Evolutionary conservation across 2,329 filamentous ascomycete species (phyloP), one percentile per base, ranked within the genome.

Genomic region (Ustilaginoidea virens): DNA sequence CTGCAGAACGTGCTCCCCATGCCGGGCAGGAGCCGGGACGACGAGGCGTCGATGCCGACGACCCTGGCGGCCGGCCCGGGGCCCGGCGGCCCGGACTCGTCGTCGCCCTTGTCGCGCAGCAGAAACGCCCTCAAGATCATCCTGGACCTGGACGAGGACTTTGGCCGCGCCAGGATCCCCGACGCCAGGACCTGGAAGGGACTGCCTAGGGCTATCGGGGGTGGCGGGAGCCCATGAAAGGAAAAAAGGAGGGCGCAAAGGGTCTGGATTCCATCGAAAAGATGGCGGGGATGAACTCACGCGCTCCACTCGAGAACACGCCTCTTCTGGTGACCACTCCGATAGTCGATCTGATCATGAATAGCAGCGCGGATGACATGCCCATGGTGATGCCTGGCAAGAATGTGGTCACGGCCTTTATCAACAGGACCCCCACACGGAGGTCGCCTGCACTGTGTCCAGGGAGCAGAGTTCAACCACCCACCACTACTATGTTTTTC

Each of bases 121-220:
- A 68, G 85, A 35, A 96, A 94, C 51, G 87, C 87, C 8, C 65
- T 96, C 42, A 94, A 94, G 68, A 81, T 94, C 44, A 87, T 96
- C 43, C 70, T 94, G 27, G 87, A 96, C 53, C 62, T 96, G 36
- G 87, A 96, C 49, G 77, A 90, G 58, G 80, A 92, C 50, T 94
- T 96, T 61, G 87, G 87, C 36, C 71, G 74, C 41, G 58, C 80
- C 35, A 73, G 69, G 53, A 47, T 80, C 35, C 66, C 66, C 11
- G 58, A 60, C 41, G 56, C 61, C 37, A 51, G 61, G 42, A 52
- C 55, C 19, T 72, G 67, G 68, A 63, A 62, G 46, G 53, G 56
- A 14, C 40, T 73, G 41, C 67, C 67, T 13, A 52, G 49, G 29
- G 48, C 59, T 35, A 63, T 71, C 44, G 56, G 31, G 31, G 27